Base-by-base conservation (phyloP, 768 basidiomycete genomes). In the Podaxis sp. region DNA sequence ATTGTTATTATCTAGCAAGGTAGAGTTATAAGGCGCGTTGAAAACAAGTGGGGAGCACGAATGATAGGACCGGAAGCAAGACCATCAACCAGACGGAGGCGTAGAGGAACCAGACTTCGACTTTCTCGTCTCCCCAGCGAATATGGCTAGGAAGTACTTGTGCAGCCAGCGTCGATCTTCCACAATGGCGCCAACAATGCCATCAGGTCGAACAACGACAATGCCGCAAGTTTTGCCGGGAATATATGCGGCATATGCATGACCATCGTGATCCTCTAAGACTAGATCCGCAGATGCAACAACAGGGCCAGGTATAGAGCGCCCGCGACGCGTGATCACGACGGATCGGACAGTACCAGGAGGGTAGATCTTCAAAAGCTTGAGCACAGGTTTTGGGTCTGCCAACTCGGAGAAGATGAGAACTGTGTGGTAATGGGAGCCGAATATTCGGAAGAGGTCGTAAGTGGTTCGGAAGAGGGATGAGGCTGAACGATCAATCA, bases 191-290 rank as follows among this genome's bases (percentile, higher is more conserved):
- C 75, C 73, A 20, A 73, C 63, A 11, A 73, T 63, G 24, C 75
- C 72, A 64, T 76, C 74, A 11, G 73, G 74, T 6, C 74, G 71
- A 57, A 75, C 59, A 13, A 72, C 61, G 5, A 71, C 63, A 17
- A 37, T 88, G 85, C 84, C 89, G 85, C 63, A 84, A 82, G 69
- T 73, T 83, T 20, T 85, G 12, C 22, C 53, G 83, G 0, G 77
- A 81, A 72, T 65, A 52, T 75, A 75, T 3, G 52, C 62, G 6
- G 56, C 61, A 51, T 75, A 56, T 3, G 73, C 76, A 64, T 75
- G 67, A 6, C 69, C 70, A 13, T 69, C 59, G 8, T 46, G 11
- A 65, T 77, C 75, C 55, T 67, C 68, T 20, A 73, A 53, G 13
- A 71, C 64, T 13, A 62, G 20, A 38, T 66, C 64, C 6, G 59